A percentile compares a stretch with the other conserved stretches of the same genome.
phyloP scores from a whole-genome alignment of 805 yeast genomes.

The Starmerella cellae region DNA sequence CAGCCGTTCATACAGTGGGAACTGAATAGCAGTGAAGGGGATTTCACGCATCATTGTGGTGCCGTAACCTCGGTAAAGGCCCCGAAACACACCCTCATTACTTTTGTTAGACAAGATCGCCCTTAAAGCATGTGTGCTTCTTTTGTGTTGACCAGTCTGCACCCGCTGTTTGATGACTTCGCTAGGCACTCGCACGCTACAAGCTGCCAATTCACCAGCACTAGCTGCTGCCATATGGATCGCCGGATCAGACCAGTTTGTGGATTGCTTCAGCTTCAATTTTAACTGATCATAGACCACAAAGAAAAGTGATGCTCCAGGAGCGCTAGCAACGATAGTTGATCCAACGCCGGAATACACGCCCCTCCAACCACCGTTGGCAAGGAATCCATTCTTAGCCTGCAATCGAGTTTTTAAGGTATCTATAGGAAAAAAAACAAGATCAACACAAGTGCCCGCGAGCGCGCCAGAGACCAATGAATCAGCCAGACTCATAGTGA shows the following conservation, averaged over 20 bases:
- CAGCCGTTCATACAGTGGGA: conserved; percentile 79
- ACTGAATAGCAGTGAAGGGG: conserved; percentile 91
- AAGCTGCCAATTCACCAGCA: conserved; percentile 83
- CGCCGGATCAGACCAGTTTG: conserved; percentile 22
- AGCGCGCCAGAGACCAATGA: conserved; percentile 52
- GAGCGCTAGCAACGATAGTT: conserved; percentile 89
- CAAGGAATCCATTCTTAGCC: conserved; percentile 87
- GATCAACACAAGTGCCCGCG: conserved; percentile 92
- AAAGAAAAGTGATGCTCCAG: conserved; percentile 63
- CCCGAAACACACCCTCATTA: conserved; percentile 66
- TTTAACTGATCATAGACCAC: conserved; percentile 56
- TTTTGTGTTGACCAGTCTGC: conserved; percentile 49
- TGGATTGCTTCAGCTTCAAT: conserved; percentile 1
- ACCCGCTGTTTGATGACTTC: conserved; percentile 93
- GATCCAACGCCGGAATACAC: conserved; percentile 87
- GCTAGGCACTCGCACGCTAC: conserved; percentile 89
- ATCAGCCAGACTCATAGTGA: conserved; percentile 8
- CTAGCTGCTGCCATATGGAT: conserved; percentile 84
- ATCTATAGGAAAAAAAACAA: conserved; percentile 91
- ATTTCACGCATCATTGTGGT: conserved; percentile 90
- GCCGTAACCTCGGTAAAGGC: conserved; percentile 85
- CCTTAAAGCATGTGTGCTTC: conserved; percentile 56
- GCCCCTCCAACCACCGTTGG: conserved; percentile 86
- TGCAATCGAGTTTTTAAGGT: conserved; percentile 89
- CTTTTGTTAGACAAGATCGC: conserved; percentile 47